Base-by-base conservation (phyloP, 768 basidiomycete genomes). In the Mycena venus region DNA sequence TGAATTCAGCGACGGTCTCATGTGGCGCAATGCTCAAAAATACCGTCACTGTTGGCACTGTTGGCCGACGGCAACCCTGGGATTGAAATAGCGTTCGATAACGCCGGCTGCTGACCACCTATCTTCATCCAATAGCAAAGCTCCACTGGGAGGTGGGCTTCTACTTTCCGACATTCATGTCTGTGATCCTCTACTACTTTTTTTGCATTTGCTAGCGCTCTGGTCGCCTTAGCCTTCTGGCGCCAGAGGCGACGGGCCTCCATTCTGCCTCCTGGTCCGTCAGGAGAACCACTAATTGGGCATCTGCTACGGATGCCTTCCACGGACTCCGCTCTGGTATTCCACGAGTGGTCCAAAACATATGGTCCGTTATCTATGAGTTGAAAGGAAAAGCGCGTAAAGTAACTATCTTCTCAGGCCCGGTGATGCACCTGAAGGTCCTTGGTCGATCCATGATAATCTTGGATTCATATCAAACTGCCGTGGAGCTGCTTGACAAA, bases 401-500 rank as follows among this genome's bases (percentile, higher is more conserved):
- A 56, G 15, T 5, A 62, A 9, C 10, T 19, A 60, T 40, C 3
- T 31, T 7, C 15, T 17, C 51, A 75, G 74, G 70, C 47, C 56
- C 53, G 4, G 70, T 76, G n/a, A 64, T 76, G 61, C 44, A 44
- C 10, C 19, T 75, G 23, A 23, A 70, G 23, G 36, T 82, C 11
- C 56, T 83, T 0, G 83, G 84, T 9, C 79, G 75, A 19, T 74
- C 72, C 29, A 80, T 81, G 38, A 58, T 73, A 34, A 56, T 73
- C 25, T 60, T 73, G 10, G 72, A 73, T 32, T 82, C 84, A 6
- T 36, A 27, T 66, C 68, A 76, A 31, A 78, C 78, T 9, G 72
- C 77, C 36, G 72, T 74, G 0, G 82, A 77, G 8, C 53, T 86
- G 2, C 77, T 86, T 11, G 84, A 83, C 2, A 83, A 79, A 60